Percentiles rank a stretch among this genome's conserved stretches.
Conservation (phyloP, 306 rosid species). For the Benincasa hispida region DNA sequence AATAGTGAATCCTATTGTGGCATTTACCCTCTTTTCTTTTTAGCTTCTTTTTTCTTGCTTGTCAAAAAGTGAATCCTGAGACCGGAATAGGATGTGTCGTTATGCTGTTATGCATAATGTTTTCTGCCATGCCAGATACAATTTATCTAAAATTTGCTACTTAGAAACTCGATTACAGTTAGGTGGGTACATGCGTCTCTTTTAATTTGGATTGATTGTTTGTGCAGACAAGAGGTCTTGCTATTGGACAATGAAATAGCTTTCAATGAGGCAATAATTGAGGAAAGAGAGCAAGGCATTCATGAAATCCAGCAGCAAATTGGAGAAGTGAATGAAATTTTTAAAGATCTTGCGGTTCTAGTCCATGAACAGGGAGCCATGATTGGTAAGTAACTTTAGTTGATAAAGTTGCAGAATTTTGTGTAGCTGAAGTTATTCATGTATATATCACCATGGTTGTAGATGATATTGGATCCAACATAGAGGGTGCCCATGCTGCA, state of each 20-base stretch:
- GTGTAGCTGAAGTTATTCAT: slow-evolving; percentile 16
- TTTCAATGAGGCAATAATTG: slow-evolving; percentile 92
- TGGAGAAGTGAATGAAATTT: slow-evolving; percentile 92
- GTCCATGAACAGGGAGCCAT: slow-evolving; percentile 92
- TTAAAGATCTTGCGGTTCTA: slow-evolving; percentile 88
- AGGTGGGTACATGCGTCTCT: background rate
- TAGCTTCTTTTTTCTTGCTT: background rate
- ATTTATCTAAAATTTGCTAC: background rate
- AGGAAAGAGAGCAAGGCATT: slow-evolving; percentile 96
- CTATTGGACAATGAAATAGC: slow-evolving; percentile 77
- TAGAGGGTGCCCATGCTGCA: slow-evolving; percentile 68
- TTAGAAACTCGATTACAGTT: background rate
- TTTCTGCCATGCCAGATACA: background rate
- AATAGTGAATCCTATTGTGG: no score
- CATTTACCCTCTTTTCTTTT: background rate
- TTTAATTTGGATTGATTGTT: slow-evolving; percentile 3
- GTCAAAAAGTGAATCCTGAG: background rate
- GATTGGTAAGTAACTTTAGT: slow-evolving; percentile 40
- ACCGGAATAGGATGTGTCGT: background rate
- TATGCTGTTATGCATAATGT: background rate
- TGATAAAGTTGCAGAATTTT: background rate
- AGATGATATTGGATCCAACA: slow-evolving; percentile 83
- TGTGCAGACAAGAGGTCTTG: slow-evolving; percentile 72
- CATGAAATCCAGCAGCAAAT: slow-evolving; percentile 93
- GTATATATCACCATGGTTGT: slow-evolving; percentile 13